Conservation (phyloP, 179 eudicot species). For the Beta lomatogona region DNA sequence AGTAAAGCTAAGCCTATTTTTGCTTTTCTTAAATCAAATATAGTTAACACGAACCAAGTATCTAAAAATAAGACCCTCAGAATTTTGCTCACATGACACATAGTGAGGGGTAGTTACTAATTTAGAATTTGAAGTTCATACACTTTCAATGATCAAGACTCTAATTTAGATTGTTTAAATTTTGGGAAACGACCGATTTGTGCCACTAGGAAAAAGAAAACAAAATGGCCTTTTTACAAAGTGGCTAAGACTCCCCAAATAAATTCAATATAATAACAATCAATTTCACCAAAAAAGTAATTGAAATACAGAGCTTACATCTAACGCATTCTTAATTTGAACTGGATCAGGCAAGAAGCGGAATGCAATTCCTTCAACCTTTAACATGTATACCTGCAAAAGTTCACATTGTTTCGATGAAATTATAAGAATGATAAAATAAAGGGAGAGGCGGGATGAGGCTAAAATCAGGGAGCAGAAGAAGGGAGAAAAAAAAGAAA, state of each 20-base stretch:
- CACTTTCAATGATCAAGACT: background rate
- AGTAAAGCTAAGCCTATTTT: background rate
- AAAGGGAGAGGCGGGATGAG: background rate
- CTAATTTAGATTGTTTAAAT: background rate
- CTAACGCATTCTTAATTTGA: slow-evolving; percentile 92
- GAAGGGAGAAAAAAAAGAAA: background rate
- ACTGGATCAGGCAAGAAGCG: slow-evolving; percentile 97
- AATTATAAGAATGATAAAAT: background rate
- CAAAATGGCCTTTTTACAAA: too few relatives aligned
- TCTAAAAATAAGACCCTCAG: background rate
- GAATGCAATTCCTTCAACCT: slow-evolving; percentile 96
- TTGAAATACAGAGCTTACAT: slow-evolving; percentile 46
- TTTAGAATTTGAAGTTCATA: background rate
- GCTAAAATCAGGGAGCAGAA: background rate
- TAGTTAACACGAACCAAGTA: background rate
- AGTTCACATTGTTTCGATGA: background rate
- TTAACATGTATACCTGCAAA: slow-evolving; percentile 80
- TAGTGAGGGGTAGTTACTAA: too few relatives aligned
- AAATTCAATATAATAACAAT: background rate
- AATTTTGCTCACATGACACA: background rate
- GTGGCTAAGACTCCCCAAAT: background rate
- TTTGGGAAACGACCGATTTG: background rate
- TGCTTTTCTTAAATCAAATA: background rate
- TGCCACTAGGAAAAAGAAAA: background rate
- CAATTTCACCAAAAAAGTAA: background rate